Base-by-base conservation (phyloP, 108 stramenopile genomes). In the Licmophora abbreviata region DNA sequence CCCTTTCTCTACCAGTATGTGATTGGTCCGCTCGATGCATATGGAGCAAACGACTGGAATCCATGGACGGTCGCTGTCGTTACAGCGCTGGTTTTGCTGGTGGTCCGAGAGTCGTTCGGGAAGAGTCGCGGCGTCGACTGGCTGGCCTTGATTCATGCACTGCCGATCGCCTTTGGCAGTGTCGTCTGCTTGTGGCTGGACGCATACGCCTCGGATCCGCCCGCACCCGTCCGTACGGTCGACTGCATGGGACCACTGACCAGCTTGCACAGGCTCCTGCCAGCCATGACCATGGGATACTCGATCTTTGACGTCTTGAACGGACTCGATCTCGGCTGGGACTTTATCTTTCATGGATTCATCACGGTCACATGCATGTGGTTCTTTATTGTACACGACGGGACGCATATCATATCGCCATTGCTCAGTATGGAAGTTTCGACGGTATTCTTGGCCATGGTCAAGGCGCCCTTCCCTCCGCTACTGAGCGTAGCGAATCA, bases 201-300 rank as follows among this genome's bases (percentile, higher is more conserved):
- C 33, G 20, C 58, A 8, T 64, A 48, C 49, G 63, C 62, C 21
- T 54, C 67, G 11, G 59, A 52, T 22, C 23, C 56, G 0, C 12
- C 21, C 15, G 78, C 75, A 41, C 78, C 78, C 14, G 45, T 80
- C 0, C 43, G 73, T 26, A 47, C 63, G 9, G 34, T 64, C 4
- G 42, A 58, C 15, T 82, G 81, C 40, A 14, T 59, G 17, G 70
- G 69, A 3, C 73, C 81, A 6, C 31, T 82, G 32, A 82, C 81
- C 0, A 68, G 58, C 14, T 43, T 82, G 29, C 81, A 82, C 65
- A 66, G 75, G 1, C 59, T 82, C n/a, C 36, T 75, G n/a, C 76
- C 81, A 8, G 76, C 81, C 0, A 63, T 77, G 44, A 76, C 76
- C 10, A 57, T 72, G 59, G 81, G 81, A 54, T 82, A 68, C 55